phyloP scores from a whole-genome alignment of 164 flowering plant species.

The Magnolia sinica region DNA sequence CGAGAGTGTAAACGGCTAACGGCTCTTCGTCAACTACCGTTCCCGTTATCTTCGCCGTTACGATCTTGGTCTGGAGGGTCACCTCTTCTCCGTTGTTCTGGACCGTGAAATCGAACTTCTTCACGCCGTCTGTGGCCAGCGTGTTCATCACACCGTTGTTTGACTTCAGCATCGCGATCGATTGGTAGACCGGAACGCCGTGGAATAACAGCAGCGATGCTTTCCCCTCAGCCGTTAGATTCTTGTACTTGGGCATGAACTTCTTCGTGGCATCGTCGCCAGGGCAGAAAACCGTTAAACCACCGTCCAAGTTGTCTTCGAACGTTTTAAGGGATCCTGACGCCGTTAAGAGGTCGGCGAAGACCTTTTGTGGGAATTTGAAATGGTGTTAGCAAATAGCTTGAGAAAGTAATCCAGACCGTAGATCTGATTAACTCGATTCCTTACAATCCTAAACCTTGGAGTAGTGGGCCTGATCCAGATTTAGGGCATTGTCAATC shows the following conservation, averaged over 20 bases:
- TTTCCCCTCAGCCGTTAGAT: slow-evolving; percentile 33
- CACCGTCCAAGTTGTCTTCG: slow-evolving; percentile 28
- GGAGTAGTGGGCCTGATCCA: too few species aligned
- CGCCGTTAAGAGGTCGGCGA: slow-evolving; percentile 43
- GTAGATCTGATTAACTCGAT: too few species aligned
- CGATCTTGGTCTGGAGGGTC: slow-evolving; percentile 52
- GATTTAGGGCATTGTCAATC: too few species aligned
- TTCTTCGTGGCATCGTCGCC: slow-evolving; percentile 20
- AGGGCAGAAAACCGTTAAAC: slow-evolving; percentile 39
- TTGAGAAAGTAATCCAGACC: not conserved
- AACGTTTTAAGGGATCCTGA: slow-evolving; percentile 47
- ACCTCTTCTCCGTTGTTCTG: slow-evolving; percentile 40
- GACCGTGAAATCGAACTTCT: slow-evolving; percentile 32
- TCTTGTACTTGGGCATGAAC: slow-evolving; percentile 41
- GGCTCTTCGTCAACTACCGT: slow-evolving; percentile 74
- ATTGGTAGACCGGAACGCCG: slow-evolving; percentile 35
- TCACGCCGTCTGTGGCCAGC: slow-evolving; percentile 36
- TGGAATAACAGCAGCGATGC: slow-evolving; percentile 32
- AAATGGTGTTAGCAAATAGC: not conserved
- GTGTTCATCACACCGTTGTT: slow-evolving; percentile 41
- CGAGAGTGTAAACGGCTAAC: slow-evolving; percentile 49
- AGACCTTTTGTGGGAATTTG: slow-evolving; percentile 17
- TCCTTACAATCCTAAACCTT: too few species aligned
- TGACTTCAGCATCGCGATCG: slow-evolving; percentile 38
- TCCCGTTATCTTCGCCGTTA: slow-evolving; percentile 57